Percentiles rank a stretch among this genome's conserved stretches.
These are phyloP conservation scores for Barnettozyma vustinii DNA, from an alignment of 805 yeast genomes.

Conservation along the genomic window DNA sequence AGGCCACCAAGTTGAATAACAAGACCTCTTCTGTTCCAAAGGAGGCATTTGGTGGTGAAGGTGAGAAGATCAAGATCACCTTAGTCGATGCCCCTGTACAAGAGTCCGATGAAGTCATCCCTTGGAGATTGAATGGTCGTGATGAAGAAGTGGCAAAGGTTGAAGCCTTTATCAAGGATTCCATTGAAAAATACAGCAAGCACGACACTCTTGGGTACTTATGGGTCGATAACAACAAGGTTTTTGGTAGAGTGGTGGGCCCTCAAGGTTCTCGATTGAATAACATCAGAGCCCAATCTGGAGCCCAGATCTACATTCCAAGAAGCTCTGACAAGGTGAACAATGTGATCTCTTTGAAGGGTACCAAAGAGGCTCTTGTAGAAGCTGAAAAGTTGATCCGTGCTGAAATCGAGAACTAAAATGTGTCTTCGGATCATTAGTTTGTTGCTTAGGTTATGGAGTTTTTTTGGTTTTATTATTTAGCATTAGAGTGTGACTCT, in stretches of 20 bases:
- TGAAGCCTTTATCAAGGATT: slow-evolving; percentile 41
- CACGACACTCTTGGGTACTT: slow-evolving; percentile 55
- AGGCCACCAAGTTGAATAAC: slow-evolving; percentile 46
- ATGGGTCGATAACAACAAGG: slow-evolving; percentile 46
- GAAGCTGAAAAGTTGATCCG: slow-evolving; percentile 36
- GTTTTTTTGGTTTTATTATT: not conserved
- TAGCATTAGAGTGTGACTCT: not conserved
- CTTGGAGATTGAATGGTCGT: slow-evolving; percentile 65
- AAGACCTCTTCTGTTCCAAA: slow-evolving; percentile 43
- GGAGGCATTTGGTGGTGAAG: slow-evolving; percentile 38
- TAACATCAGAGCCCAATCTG: slow-evolving; percentile 52
- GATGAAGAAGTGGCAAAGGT: slow-evolving; percentile 47
- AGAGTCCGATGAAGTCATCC: slow-evolving; percentile 34
- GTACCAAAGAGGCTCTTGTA: slow-evolving; percentile 50
- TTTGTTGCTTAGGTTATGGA: not conserved
- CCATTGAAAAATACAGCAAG: slow-evolving; percentile 41
- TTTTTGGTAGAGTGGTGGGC: slow-evolving; percentile 66
- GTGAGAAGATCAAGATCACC: slow-evolving; percentile 39
- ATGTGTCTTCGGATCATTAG: not conserved
- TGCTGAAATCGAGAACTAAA: slow-evolving; percentile 21
- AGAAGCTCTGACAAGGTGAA: slow-evolving; percentile 45
- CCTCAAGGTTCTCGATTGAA: slow-evolving; percentile 67
- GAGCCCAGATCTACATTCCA: slow-evolving; percentile 60
- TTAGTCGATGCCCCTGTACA: slow-evolving; percentile 31
- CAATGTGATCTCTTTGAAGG: slow-evolving; percentile 55